Conservation (phyloP, 352 stramenopile species). For the Blastocystis sp. region DNA sequence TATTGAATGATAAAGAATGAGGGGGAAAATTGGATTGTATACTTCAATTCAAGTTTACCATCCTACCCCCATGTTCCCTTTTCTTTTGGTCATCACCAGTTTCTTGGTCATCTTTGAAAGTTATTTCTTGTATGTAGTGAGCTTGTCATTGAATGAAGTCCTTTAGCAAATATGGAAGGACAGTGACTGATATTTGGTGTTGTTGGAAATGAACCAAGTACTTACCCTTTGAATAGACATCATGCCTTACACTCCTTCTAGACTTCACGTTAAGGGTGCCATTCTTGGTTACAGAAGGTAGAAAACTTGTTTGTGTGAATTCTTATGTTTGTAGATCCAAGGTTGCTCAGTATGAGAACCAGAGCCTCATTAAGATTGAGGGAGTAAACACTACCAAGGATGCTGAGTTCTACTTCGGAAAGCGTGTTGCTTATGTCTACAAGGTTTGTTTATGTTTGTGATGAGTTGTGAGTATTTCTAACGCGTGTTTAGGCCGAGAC, state of each 20-base stretch:
- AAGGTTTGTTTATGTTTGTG: conserved; percentile 76
- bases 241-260: conserved; percentile 78
- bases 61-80: not conserved
- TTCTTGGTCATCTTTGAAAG: conserved; percentile 1
- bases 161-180: not conserved
- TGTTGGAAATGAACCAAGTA: not conserved
- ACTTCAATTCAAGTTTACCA: not conserved
- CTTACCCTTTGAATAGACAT: not conserved
- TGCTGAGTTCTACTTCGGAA: conserved; percentile 98
- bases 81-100: not conserved
- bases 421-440: conserved; percentile 98
- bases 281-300: conserved; percentile 96
- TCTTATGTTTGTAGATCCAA: conserved; percentile 55
- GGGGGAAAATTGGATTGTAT: not conserved
- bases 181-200: not conserved
- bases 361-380: conserved; percentile 97
- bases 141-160: not conserved
- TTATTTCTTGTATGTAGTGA: not conserved
- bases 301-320: conserved; percentile 41
- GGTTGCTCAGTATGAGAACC: conserved; percentile 94
- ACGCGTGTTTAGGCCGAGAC: not conserved
- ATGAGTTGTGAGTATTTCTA: not conserved
- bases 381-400: conserved; percentile 95
- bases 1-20: not conserved
- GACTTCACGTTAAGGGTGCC: conserved; percentile 96